A percentile compares a stretch with the other conserved stretches of the same genome.
Conservation (phyloP, 805 yeast species). For the Teunomyces stri region DNA sequence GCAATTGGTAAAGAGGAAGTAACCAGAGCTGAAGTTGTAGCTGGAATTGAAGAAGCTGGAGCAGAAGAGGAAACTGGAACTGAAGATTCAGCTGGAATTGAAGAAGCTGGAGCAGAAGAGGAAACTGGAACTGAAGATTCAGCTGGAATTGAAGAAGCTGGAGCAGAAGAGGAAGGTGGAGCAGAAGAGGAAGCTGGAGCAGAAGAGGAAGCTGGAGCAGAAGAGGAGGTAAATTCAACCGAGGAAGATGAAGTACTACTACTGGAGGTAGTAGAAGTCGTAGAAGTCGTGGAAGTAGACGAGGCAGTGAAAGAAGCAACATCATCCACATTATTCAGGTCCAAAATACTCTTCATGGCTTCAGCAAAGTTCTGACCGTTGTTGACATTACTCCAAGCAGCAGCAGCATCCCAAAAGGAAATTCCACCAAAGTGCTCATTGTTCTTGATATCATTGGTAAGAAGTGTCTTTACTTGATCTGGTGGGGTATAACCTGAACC, state of each 20-base stretch:
- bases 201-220: slow-evolving; percentile 3
- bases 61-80: neutral
- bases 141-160: neutral
- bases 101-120: slow-evolving; percentile 4
- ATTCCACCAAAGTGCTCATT: slow-evolving; percentile 36
- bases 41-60: neutral
- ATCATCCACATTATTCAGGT: slow-evolving; percentile 4
- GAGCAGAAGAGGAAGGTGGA: slow-evolving; percentile 4
- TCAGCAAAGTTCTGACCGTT: slow-evolving; percentile 15
- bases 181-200: neutral
- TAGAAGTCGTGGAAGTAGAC: slow-evolving; percentile 4
- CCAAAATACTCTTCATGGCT: slow-evolving; percentile 17
- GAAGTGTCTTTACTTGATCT: slow-evolving; percentile 13
- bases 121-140: neutral
- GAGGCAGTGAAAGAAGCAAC: slow-evolving; percentile 5
- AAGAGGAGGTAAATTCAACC: neutral
- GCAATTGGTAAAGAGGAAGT: neutral
- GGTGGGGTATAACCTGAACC: slow-evolving; percentile 49
- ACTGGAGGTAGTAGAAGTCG: slow-evolving; percentile 3
- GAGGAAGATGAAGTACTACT: slow-evolving; percentile 5
- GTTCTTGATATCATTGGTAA: slow-evolving; percentile 15
- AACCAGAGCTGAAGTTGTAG: neutral
- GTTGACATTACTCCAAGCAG: slow-evolving; percentile 18
- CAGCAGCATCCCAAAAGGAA: slow-evolving; percentile 36
- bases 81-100: neutral